These are phyloP conservation scores for Singerocomus inundabilis DNA, from an alignment of 1,284 basidiomycete genomes.

Conservation along the genomic window DNA sequence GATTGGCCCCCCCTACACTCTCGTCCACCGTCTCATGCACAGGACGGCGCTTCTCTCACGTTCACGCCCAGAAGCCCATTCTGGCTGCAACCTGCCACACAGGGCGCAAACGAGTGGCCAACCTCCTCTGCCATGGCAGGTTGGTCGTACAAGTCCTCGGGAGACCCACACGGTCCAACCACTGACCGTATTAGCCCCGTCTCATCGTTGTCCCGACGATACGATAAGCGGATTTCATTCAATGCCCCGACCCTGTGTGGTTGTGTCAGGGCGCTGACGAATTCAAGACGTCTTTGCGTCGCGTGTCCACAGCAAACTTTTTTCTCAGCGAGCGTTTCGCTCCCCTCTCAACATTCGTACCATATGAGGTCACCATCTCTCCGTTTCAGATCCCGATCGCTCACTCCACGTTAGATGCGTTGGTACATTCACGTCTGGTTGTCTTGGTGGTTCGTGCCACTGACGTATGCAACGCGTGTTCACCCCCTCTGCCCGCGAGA, in stretches of 20 bases:
- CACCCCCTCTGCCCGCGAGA: conserved; percentile 25
- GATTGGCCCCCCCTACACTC: no score
- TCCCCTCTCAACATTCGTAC: no score
- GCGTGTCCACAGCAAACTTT: conserved; percentile 3
- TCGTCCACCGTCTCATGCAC: no score
- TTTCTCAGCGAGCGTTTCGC: conserved; percentile 3
- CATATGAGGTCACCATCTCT: conserved; percentile 15
- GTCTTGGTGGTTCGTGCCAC: conserved; percentile 6
- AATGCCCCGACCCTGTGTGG: conserved; percentile 20
- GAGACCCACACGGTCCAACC: neutral
- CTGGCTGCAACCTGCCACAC: no score
- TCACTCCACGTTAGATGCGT: conserved; percentile 10
- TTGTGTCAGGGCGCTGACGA: conserved; percentile 10
- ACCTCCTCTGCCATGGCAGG: no score
- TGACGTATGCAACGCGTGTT: no score
- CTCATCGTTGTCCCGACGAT: no score
- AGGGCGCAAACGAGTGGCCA: no score
- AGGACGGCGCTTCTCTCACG: no score
- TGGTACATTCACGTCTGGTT: conserved; percentile 4
- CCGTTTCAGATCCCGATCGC: conserved; percentile 18
- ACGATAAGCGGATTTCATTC: conserved; percentile 18
- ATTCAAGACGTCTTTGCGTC: conserved; percentile 1
- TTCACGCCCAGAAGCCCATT: no score
- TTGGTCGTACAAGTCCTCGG: no score
- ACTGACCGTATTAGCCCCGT: conserved; percentile 1